Evolutionary conservation across 2,329 filamentous ascomycete genomes (phyloP).

Genomic region (Domatiomyces globalis): DNA sequence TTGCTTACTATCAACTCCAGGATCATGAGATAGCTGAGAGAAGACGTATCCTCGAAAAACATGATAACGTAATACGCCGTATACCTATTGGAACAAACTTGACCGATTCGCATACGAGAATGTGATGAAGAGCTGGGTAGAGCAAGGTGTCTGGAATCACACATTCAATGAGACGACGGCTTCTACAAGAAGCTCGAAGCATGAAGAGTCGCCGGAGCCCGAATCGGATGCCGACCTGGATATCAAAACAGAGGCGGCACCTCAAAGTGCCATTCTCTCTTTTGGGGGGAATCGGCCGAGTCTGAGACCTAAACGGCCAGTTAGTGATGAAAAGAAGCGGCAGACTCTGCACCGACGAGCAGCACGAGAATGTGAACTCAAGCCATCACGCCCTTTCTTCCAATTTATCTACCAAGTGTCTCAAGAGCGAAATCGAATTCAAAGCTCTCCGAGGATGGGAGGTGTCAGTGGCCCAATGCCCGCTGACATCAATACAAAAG

Average conservation of each 20-base stretch:
- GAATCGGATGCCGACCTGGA: too few relatives aligned
- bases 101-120: not conserved
- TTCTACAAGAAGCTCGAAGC: too few relatives aligned
- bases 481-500: constrained; percentile 20
- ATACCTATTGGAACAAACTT: not conserved
- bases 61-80: not conserved
- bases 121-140: too few relatives aligned
- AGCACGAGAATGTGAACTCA: constrained; percentile 11
- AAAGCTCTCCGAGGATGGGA: constrained; percentile 14
- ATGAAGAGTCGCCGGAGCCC: too few relatives aligned
- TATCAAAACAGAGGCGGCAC: too few relatives aligned
- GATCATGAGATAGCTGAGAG: not conserved
- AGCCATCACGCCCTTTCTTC: constrained; percentile 20
- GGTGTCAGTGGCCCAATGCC: not conserved
- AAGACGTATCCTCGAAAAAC: not conserved
- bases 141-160: too few relatives aligned
- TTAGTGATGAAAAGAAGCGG: too few relatives aligned
- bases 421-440: constrained; percentile 19
- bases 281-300: too few relatives aligned
- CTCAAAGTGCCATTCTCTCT: too few relatives aligned
- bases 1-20: not conserved
- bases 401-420: constrained; percentile 21
- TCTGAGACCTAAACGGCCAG: too few relatives aligned
- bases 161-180: too few relatives aligned
- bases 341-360: too few relatives aligned